Evolutionary conservation across 805 yeast genomes (phyloP).

Genomic region (Candida lessepsii): DNA sequence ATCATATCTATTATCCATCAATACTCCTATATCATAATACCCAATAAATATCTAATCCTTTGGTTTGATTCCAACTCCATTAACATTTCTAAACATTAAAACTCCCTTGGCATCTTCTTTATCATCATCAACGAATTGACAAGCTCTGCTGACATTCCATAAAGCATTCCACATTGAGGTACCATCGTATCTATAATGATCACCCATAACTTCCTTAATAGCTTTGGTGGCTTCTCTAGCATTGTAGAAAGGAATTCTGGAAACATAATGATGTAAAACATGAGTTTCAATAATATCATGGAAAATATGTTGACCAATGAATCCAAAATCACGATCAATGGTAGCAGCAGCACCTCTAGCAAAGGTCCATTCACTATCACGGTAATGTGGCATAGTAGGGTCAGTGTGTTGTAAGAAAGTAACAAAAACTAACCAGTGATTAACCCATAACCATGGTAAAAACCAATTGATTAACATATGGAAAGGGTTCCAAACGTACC

Average conservation of each 20-base stretch:
- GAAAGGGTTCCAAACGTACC: slow-evolving; percentile 52
- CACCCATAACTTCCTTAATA: slow-evolving; percentile 52
- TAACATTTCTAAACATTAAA: slow-evolving; percentile 62
- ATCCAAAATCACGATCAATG: slow-evolving; percentile 60
- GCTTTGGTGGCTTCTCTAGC: slow-evolving; percentile 55
- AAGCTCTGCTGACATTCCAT: slow-evolving; percentile 59
- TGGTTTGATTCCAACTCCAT: slow-evolving; percentile 47
- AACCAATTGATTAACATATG: slow-evolving; percentile 55
- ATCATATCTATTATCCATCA: too few relatives aligned
- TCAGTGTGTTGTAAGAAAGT: slow-evolving; percentile 65
- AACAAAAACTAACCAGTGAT: slow-evolving; percentile 65
- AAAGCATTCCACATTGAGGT: slow-evolving; percentile 58
- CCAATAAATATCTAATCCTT: slow-evolving; percentile 15
- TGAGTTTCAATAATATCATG: slow-evolving; percentile 61
- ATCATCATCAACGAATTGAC: slow-evolving; percentile 70
- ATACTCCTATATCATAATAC: too few relatives aligned
- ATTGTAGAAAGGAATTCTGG: slow-evolving; percentile 55
- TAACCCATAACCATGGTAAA: slow-evolving; percentile 57
- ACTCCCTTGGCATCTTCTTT: slow-evolving; percentile 45
- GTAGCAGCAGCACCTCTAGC: slow-evolving; percentile 70
- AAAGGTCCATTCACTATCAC: slow-evolving; percentile 55
- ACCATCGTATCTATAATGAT: slow-evolving; percentile 47
- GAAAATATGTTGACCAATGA: slow-evolving; percentile 55
- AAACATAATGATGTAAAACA: slow-evolving; percentile 54
- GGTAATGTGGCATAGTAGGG: slow-evolving; percentile 59